Percentiles rank a stretch among this genome's conserved stretches.
These are phyloP conservation scores for Venturia asperata DNA, from an alignment of 2,329 filamentous ascomycete genomes.

Conservation along the genomic window DNA sequence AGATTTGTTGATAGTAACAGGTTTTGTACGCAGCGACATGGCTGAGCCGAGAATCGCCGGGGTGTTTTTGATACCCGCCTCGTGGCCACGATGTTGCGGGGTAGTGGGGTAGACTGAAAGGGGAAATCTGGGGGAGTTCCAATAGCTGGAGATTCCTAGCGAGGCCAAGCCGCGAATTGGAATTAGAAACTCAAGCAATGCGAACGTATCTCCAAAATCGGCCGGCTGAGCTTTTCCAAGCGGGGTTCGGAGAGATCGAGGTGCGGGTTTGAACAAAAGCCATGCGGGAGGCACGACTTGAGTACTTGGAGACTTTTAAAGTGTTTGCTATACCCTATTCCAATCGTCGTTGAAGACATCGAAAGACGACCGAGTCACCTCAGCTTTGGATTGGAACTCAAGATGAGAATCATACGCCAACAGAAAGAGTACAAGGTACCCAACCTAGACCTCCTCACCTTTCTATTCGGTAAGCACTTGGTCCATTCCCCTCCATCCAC, in stretches of 20 bases:
- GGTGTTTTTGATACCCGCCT: not conserved
- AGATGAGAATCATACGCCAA: conserved; percentile 16
- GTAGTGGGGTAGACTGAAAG: not conserved
- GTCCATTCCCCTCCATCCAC: not conserved
- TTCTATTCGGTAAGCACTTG: conserved; percentile 14
- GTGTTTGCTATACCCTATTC: no score
- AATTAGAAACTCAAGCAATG: not conserved
- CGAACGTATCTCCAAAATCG: not conserved
- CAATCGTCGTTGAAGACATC: no score
- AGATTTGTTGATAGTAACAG: not conserved
- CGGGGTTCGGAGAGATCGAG: not conserved
- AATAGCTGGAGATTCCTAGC: not conserved
- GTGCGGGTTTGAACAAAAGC: not conserved
- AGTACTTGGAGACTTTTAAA: no score
- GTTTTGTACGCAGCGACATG: not conserved
- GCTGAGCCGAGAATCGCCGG: conserved; percentile 14
- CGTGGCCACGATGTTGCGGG: not conserved
- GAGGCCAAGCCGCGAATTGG: not conserved
- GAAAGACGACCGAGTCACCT: not conserved
- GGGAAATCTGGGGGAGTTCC: conserved; percentile 3
- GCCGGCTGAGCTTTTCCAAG: conserved; percentile 6
- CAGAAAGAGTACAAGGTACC: conserved; percentile 13
- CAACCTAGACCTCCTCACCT: conserved; percentile 16
- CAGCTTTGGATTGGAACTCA: not conserved
- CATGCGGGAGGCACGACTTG: not conserved